phyloP scores from a whole-genome alignment of 2,329 filamentous ascomycete genomes.

The Coleophoma cylindrospora region DNA sequence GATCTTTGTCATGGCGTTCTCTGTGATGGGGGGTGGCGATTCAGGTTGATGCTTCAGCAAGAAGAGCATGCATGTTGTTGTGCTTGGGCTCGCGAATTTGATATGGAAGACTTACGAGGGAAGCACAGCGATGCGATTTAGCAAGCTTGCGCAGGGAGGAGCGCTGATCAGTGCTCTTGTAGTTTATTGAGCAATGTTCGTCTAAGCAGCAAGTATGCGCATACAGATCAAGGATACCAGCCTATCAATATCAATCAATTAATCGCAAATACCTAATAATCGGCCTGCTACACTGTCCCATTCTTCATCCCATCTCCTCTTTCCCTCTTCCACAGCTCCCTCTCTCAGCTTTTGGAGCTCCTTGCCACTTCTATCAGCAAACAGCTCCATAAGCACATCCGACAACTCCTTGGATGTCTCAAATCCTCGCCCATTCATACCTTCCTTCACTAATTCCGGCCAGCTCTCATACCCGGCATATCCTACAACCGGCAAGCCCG shows the following conservation, averaged over 20 bases:
- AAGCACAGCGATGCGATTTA: no score
- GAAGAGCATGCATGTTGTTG: no score
- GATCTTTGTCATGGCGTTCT: no score
- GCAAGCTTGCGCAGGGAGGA: no score
- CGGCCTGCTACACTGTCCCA: slow-evolving; percentile 81
- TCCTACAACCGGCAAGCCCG: slow-evolving; percentile 83
- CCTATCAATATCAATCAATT: neutral
- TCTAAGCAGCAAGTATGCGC: no score
- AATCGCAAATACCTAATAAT: slow-evolving; percentile 50
- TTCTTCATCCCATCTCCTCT: slow-evolving; percentile 81
- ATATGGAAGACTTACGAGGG: no score
- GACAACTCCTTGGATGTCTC: slow-evolving; percentile 63
- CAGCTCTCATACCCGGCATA: slow-evolving; percentile 86
- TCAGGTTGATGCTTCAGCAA: no score
- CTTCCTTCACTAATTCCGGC: slow-evolving; percentile 83
- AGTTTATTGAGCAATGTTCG: no score
- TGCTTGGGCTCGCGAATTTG: no score
- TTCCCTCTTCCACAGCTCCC: slow-evolving; percentile 71
- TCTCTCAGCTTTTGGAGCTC: slow-evolving; percentile 57
- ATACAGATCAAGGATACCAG: neutral
- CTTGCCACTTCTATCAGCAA: slow-evolving; percentile 42
- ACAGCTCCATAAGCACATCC: slow-evolving; percentile 57
- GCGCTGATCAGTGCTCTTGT: no score
- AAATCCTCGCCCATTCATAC: slow-evolving; percentile 83
- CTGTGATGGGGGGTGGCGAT: no score